Percentiles rank a stretch among this genome's conserved stretches.
These are phyloP conservation scores for Debaryomyces maramus DNA, from an alignment of 805 yeast species.

Conservation along the genomic window DNA sequence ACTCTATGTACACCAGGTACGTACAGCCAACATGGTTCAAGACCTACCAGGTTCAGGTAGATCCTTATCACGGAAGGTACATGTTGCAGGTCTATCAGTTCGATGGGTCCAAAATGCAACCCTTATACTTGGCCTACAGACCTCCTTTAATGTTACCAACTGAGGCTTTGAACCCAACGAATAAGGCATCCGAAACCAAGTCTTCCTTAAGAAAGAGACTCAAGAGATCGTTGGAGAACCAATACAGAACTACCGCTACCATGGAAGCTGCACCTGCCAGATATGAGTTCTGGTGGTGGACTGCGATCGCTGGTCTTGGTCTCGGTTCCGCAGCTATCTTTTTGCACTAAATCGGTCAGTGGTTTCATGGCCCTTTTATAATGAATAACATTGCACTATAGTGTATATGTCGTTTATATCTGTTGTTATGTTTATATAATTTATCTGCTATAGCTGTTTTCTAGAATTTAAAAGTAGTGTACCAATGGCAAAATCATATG, in stretches of 20 bases:
- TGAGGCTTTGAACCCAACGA: slow-evolving; percentile 82
- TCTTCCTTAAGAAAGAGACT: slow-evolving; percentile 45
- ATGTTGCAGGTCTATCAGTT: slow-evolving; percentile 70
- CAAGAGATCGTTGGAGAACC: slow-evolving; percentile 76
- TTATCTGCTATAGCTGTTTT: background rate
- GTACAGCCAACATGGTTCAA: slow-evolving; percentile 62
- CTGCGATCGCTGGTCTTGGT: slow-evolving; percentile 46
- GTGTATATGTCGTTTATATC: too few species aligned
- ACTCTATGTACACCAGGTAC: slow-evolving; percentile 69
- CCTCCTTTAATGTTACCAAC: slow-evolving; percentile 98
- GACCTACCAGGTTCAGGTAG: slow-evolving; percentile 59
- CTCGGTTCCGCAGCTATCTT: slow-evolving; percentile 38
- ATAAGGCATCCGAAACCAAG: slow-evolving; percentile 36
- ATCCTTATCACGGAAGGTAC: slow-evolving; percentile 82
- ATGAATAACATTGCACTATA: too few species aligned
- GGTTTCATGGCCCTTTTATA: too few species aligned
- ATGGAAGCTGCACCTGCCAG: slow-evolving; percentile 33
- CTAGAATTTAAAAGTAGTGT: too few species aligned
- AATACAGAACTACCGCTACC: slow-evolving; percentile 73
- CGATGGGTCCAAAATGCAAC: slow-evolving; percentile 81
- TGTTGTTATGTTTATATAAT: background rate
- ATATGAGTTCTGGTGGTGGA: slow-evolving; percentile 57
- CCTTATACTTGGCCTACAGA: slow-evolving; percentile 84
- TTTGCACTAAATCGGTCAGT: slow-evolving; percentile 19
- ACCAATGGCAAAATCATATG: too few species aligned